Evolutionary conservation across 1,284 basidiomycete genomes (phyloP).

Genomic region (Coriolopsis trogii): DNA sequence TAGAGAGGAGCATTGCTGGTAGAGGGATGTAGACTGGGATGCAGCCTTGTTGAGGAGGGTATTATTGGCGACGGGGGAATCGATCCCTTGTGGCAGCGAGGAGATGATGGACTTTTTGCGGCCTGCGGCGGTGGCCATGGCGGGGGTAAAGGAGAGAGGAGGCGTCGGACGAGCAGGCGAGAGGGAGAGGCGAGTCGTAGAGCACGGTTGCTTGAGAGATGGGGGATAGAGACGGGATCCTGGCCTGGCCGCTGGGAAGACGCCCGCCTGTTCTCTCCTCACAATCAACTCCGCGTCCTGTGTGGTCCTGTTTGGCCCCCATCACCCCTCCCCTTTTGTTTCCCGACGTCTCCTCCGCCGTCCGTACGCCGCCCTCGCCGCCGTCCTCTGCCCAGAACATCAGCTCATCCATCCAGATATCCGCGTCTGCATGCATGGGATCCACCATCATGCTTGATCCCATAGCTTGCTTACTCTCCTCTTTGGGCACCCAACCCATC

Average conservation of each 20-base stretch:
- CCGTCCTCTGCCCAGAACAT: not conserved
- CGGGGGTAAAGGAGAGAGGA: conserved; percentile 6
- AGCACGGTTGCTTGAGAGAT: conserved; percentile 21
- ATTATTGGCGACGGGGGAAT: conserved; percentile 74
- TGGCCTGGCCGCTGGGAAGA: conserved; percentile 13
- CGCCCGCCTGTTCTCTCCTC: conserved; percentile 19
- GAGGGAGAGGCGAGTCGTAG: conserved; percentile 3
- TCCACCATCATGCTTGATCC: too few relatives aligned
- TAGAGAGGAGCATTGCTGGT: conserved; percentile 84
- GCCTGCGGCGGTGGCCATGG: conserved; percentile 70
- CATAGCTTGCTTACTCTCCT: too few relatives aligned
- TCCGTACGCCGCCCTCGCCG: not conserved
- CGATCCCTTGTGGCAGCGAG: conserved; percentile 65
- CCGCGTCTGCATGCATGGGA: too few relatives aligned
- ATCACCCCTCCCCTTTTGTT: conserved; percentile 17
- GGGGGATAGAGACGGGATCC: conserved; percentile 21
- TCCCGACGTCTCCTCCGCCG: conserved; percentile 5
- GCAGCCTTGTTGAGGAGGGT: conserved; percentile 87
- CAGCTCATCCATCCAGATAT: too few relatives aligned
- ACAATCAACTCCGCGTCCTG: conserved; percentile 26
- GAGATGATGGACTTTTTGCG: conserved; percentile 84
- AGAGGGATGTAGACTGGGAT: conserved; percentile 80
- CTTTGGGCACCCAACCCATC: too few relatives aligned
- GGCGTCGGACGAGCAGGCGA: conserved; percentile 13
- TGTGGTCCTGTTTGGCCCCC: conserved; percentile 21